A percentile compares a stretch with the other conserved stretches of the same genome.
Evolutionary conservation across 1,139 yeast genomes (phyloP).

Genomic region (Kodamaea suecica): DNA sequence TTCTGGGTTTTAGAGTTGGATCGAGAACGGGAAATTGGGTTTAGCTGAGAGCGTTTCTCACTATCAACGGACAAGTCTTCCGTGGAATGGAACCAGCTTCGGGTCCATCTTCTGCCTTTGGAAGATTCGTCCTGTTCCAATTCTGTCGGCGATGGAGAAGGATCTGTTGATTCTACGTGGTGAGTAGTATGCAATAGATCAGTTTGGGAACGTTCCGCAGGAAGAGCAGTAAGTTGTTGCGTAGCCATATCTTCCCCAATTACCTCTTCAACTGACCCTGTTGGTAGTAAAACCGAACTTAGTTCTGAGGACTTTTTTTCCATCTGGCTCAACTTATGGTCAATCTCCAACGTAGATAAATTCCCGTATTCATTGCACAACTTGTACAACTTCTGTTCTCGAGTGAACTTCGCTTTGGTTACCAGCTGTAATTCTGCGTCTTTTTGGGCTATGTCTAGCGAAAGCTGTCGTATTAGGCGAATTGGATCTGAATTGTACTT

Average conservation of each 20-base stretch:
- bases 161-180: background rate
- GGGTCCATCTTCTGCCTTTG: conserved; percentile 15
- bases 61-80: conserved; percentile 14
- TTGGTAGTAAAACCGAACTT: too few relatives aligned
- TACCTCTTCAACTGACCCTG: too few relatives aligned
- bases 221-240: too few relatives aligned
- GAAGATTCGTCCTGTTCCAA: background rate
- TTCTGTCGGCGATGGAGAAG: background rate
- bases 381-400: conserved; percentile 43
- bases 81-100: conserved; percentile 20
- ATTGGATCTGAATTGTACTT: conserved; percentile 39
- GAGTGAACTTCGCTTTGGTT: conserved; percentile 37
- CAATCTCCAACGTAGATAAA: conserved; percentile 43
- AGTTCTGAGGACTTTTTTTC: conserved; percentile 2
- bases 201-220: too few relatives aligned
- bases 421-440: conserved; percentile 46
- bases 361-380: conserved; percentile 45
- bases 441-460: conserved; percentile 46
- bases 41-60: background rate
- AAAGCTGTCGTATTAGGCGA: conserved; percentile 44
- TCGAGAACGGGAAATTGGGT: background rate
- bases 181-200: too few relatives aligned
- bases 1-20: background rate
- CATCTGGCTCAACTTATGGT: conserved; percentile 27
- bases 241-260: too few relatives aligned